These are phyloP conservation scores for Kwoniella botswanensis DNA, from an alignment of 768 basidiomycete species.

Conservation along the genomic window DNA sequence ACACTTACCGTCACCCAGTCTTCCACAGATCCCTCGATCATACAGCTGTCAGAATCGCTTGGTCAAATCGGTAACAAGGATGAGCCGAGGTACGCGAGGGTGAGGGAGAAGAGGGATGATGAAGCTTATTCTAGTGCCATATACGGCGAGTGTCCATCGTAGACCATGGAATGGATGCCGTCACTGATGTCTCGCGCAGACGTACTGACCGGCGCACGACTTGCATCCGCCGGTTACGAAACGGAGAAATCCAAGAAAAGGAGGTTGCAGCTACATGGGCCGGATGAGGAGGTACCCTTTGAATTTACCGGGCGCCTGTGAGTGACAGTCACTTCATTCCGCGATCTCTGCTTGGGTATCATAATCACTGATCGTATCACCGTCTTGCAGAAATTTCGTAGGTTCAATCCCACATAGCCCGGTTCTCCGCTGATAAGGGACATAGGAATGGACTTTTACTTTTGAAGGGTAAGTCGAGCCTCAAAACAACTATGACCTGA, in stretches of 20 bases:
- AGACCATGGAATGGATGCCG: background rate
- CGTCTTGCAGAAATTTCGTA: conserved; percentile 16
- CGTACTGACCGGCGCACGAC: conserved; percentile 44
- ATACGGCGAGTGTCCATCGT: conserved; percentile 37
- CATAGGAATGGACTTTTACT: conserved; percentile 55
- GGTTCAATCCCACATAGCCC: background rate
- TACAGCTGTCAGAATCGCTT: conserved; percentile 29
- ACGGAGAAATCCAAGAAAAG: conserved; percentile 46
- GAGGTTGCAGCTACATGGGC: conserved; percentile 53
- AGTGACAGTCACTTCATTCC: conserved; percentile 16
- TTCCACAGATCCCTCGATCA: conserved; percentile 20
- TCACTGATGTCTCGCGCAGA: conserved; percentile 29
- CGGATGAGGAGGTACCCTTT: conserved; percentile 52
- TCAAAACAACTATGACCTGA: background rate
- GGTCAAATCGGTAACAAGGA: conserved; percentile 1
- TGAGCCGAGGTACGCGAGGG: conserved; percentile 37
- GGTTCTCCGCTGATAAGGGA: background rate
- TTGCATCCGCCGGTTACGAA: conserved; percentile 43
- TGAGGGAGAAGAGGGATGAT: conserved; percentile 32
- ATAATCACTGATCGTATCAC: background rate
- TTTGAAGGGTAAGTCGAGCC: conserved; percentile 46
- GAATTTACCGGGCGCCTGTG: conserved; percentile 53
- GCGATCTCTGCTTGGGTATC: no score
- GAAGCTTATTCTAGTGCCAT: conserved; percentile 43
- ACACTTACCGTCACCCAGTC: conserved; percentile 35